phyloP scores from a whole-genome alignment of 192 early-diverging fungal genomes.

The Backusella tuberculispora region DNA sequence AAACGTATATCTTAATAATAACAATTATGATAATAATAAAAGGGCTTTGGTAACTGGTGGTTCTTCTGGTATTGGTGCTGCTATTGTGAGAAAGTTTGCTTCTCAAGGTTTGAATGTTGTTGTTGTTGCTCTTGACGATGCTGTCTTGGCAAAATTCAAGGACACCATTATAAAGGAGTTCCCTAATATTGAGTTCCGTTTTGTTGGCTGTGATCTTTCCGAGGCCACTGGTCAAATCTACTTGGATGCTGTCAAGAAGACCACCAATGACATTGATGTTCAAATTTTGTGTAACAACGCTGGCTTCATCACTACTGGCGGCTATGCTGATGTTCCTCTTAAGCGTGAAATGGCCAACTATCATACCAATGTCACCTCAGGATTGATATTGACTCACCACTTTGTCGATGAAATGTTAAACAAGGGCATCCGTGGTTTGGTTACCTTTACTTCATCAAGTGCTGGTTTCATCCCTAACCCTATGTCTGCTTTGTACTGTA shows the following conservation, averaged over 20 bases:
- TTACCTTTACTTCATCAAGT: slow-evolving; percentile 59
- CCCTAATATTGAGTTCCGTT: slow-evolving; percentile 49
- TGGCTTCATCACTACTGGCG: slow-evolving; percentile 59
- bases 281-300: slow-evolving; percentile 65
- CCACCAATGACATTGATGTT: slow-evolving; percentile 52
- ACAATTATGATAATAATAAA: not conserved
- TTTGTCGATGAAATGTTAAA: slow-evolving; percentile 51
- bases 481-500: slow-evolving; percentile 54
- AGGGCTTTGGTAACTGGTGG: slow-evolving; percentile 66
- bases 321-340: slow-evolving; percentile 48
- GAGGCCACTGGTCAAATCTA: slow-evolving; percentile 41
- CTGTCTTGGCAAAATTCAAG: slow-evolving; percentile 38
- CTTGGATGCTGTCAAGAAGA: slow-evolving; percentile 45
- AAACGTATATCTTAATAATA: not conserved
- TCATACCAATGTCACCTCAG: slow-evolving; percentile 57
- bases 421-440: slow-evolving; percentile 39
- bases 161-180: slow-evolving; percentile 43
- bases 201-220: slow-evolving; percentile 56
- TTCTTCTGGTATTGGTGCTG: slow-evolving; percentile 59
- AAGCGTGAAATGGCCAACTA: slow-evolving; percentile 52
- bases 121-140: slow-evolving; percentile 58
- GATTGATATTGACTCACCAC: slow-evolving; percentile 55
- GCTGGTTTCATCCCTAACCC: slow-evolving; percentile 58
- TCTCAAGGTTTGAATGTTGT: slow-evolving; percentile 59
- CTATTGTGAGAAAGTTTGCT: slow-evolving; percentile 57